A percentile compares a stretch with the other conserved stretches of the same genome.
phyloP scores from a whole-genome alignment of 2,329 filamentous ascomycete species.

The Graphilbum fragrans region DNA sequence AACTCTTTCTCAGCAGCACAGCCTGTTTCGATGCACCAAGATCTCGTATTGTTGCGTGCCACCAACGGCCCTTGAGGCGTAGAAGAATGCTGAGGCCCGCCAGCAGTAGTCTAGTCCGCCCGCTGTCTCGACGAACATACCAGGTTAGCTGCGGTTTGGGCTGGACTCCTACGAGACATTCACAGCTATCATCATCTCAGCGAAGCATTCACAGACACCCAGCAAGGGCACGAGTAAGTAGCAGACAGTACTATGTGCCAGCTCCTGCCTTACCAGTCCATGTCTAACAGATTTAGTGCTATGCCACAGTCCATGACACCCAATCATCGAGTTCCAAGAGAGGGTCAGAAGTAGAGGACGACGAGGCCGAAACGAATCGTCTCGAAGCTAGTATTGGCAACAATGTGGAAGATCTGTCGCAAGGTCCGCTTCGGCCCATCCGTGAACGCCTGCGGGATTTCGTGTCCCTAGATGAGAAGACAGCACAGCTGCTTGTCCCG shows the following conservation, averaged over 20 bases:
- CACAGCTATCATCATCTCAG: no score
- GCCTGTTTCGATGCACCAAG: background rate
- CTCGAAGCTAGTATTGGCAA: no score
- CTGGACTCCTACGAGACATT: background rate
- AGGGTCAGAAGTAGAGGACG: background rate
- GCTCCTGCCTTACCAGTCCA: no score
- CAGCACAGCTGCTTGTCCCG: background rate
- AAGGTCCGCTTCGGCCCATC: slow-evolving; percentile 14
- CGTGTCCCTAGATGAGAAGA: background rate
- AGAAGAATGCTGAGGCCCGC: slow-evolving; percentile 4
- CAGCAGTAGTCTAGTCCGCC: slow-evolving; percentile 1
- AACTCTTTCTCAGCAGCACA: no score
- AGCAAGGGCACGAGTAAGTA: no score
- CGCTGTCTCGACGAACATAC: background rate
- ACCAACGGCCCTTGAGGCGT: background rate
- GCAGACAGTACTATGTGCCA: no score
- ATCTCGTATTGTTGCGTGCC: background rate
- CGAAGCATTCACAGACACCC: no score
- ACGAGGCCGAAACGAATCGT: background rate
- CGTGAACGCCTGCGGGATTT: slow-evolving; percentile 27
- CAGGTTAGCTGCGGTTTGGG: background rate
- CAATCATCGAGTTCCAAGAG: background rate
- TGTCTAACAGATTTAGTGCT: no score
- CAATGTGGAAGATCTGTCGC: background rate
- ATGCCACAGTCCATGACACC: no score